These are phyloP conservation scores for Coniophora puteana DNA, from an alignment of 1,284 basidiomycete species.

Conservation along the genomic window DNA sequence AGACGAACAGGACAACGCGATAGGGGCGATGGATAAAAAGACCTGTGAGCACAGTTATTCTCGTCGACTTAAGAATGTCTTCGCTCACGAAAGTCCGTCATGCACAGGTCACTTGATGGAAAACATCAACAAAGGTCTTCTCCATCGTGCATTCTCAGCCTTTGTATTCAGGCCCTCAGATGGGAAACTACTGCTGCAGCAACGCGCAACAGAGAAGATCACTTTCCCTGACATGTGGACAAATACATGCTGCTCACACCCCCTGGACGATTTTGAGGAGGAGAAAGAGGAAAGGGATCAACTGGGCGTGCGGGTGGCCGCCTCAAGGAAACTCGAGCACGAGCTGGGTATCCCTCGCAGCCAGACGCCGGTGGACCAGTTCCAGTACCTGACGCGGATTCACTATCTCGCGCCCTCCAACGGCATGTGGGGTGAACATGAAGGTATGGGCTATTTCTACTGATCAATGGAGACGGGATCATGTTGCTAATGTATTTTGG, in stretches of 20 bases:
- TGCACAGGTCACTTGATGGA: slow-evolving; percentile 91
- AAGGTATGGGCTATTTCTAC: slow-evolving; percentile 65
- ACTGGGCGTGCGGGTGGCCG: slow-evolving; percentile 85
- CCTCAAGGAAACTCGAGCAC: slow-evolving; percentile 93
- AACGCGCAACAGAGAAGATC: slow-evolving; percentile 96
- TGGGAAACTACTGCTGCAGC: slow-evolving; percentile 94
- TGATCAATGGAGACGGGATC: too few species aligned
- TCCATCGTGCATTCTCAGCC: slow-evolving; percentile 97
- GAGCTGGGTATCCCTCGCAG: slow-evolving; percentile 89
- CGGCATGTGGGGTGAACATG: slow-evolving; percentile 97
- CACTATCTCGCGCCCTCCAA: slow-evolving; percentile 96
- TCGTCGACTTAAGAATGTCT: slow-evolving; percentile 2
- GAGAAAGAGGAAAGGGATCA: slow-evolving; percentile 80
- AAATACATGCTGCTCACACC: slow-evolving; percentile 99
- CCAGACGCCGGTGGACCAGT: slow-evolving; percentile 81
- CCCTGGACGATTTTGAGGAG: slow-evolving; percentile 85
- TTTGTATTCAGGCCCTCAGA: slow-evolving; percentile 95
- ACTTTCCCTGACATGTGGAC: slow-evolving; percentile 99
- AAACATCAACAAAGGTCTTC: slow-evolving; percentile 91
- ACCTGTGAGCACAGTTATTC: slow-evolving; percentile 61
- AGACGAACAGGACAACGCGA: slow-evolving; percentile 83
- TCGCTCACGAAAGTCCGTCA: slow-evolving; percentile 3
- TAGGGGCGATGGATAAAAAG: slow-evolving; percentile 96
- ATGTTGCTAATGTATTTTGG: slow-evolving; percentile 10
- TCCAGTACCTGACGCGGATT: slow-evolving; percentile 95